A percentile compares a stretch with the other conserved stretches of the same genome.
Evolutionary conservation across 345 rosid species (phyloP).

Genomic region (Tarenaya hassleriana): DNA sequence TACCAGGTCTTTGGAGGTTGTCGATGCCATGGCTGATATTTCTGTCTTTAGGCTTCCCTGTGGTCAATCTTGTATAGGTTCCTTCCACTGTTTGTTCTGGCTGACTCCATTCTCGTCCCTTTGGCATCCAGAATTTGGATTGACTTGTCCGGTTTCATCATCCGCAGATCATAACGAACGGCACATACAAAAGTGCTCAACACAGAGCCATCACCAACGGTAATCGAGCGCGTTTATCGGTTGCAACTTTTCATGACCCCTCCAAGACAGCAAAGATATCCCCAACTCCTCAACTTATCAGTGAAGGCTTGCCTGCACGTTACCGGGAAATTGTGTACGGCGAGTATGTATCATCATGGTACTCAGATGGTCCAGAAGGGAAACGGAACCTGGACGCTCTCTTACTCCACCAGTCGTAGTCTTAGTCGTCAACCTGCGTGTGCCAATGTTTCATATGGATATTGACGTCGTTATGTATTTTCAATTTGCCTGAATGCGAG

Average conservation of each 20-base stretch:
- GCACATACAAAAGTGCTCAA: conserved; percentile 55
- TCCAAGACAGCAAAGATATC: conserved; percentile 49
- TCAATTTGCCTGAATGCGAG: no score
- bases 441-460: no score
- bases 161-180: conserved; percentile 71
- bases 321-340: conserved; percentile 54
- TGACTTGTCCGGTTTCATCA: neutral
- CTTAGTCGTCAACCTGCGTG: no score
- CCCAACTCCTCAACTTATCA: conserved; percentile 49
- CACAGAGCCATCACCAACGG: conserved; percentile 75
- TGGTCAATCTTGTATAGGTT: neutral
- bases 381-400: conserved; percentile 73
- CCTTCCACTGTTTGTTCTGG: no score
- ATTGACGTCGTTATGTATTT: no score
- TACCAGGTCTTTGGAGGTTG: neutral
- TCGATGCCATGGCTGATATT: no score
- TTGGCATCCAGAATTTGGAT: neutral
- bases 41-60: no score
- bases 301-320: conserved; percentile 30
- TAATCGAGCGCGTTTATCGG: conserved; percentile 52
- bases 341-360: conserved; percentile 71
- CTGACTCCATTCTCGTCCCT: no score
- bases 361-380: conserved; percentile 71
- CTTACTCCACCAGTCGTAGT: conserved; percentile 17
- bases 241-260: conserved; percentile 88